Percentiles rank a stretch among this genome's conserved stretches.
Conservation (phyloP, 2,329 filamentous ascomycete species). For the Colletotrichum tabaci region DNA sequence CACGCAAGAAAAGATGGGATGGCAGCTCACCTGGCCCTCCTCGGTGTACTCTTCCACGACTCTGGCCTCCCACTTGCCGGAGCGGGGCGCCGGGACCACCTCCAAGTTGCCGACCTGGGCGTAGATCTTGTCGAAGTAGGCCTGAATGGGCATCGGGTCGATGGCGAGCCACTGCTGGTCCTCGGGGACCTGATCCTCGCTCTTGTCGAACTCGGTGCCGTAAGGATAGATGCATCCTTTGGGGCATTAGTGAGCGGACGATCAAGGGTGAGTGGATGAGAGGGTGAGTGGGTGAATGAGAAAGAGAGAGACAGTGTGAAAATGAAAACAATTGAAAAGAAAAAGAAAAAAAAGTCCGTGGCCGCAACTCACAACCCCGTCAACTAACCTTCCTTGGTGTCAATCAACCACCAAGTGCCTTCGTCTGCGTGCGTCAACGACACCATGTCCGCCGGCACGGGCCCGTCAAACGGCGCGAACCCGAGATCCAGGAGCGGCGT, state of each 20-base stretch:
- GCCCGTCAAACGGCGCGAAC: conserved; percentile 40
- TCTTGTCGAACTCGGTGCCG: conserved; percentile 32
- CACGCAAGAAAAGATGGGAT: no score
- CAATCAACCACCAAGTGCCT: conserved; percentile 39
- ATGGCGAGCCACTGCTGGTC: conserved; percentile 37
- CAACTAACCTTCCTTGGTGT: conserved; percentile 35
- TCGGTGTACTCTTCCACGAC: conserved; percentile 36
- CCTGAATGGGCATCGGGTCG: conserved; percentile 25
- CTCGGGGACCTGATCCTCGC: conserved; percentile 5
- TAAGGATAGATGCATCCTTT: conserved; percentile 38
- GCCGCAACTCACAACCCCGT: neutral
- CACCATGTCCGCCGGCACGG: conserved; percentile 39
- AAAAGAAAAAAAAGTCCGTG: neutral
- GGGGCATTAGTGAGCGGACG: neutral
- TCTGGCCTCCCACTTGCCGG: conserved; percentile 38
- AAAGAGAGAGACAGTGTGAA: no score
- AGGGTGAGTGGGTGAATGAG: no score
- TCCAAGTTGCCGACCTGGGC: conserved; percentile 36
- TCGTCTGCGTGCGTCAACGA: conserved; percentile 41
- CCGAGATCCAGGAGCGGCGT: conserved; percentile 36
- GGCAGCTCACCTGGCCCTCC: conserved; percentile 33
- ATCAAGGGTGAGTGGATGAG: neutral
- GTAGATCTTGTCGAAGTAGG: conserved; percentile 36
- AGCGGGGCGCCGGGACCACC: conserved; percentile 37
- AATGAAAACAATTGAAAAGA: no score